Evolutionary conservation across 768 basidiomycete genomes (phyloP), one percentile per base, ranked within the genome.

Genomic region (Pleurotus tuoliensis): DNA sequence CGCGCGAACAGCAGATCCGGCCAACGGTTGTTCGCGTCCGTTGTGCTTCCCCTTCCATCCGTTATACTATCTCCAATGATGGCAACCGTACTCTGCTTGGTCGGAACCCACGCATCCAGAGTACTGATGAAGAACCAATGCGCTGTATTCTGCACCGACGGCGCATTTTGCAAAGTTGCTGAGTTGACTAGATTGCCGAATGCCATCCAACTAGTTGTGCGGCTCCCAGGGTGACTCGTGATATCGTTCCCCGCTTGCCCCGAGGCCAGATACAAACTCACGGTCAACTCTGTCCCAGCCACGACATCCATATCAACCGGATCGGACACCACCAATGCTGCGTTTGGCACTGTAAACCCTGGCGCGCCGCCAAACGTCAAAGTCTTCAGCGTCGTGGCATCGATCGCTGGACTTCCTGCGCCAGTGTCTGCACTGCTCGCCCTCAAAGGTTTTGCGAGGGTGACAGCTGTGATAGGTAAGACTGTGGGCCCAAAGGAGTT

Each of bases 41-140:
- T 74, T 47, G 67, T 68, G 62, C 76, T 78, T 37, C 71, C 79
- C 27, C 79, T 73, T 15, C 80, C 80, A 57, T 82, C 80, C 1
- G 80, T 82, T 55, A 80, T 78, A 61, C 77, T 80, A 66, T 82
- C 80, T 4, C 80, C 80, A 27, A 82, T 71, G 55, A 82, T 74
- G 27, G 71, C 73, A 24, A 79, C 68, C 5, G 72, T 64, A 30
- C 65, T 61, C 13, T 65, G 62, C 0, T 61, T 63, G 5, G 58
- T 57, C 4, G 73, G 68, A 0, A 69, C 69, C 68, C 72, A 75
- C 1, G 68, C 73, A 53, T 79, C 76, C 11, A 80, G 69, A 0
- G 74, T 73, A 58, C 76, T 78, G 34, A 77, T 58, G 61, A 76
- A 77, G 67, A 71, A 75, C 73, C 76, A 76, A 60, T 76, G 75